Conservation (phyloP, 2,329 filamentous ascomycete genomes). For the Talaromyces sp. region DNA sequence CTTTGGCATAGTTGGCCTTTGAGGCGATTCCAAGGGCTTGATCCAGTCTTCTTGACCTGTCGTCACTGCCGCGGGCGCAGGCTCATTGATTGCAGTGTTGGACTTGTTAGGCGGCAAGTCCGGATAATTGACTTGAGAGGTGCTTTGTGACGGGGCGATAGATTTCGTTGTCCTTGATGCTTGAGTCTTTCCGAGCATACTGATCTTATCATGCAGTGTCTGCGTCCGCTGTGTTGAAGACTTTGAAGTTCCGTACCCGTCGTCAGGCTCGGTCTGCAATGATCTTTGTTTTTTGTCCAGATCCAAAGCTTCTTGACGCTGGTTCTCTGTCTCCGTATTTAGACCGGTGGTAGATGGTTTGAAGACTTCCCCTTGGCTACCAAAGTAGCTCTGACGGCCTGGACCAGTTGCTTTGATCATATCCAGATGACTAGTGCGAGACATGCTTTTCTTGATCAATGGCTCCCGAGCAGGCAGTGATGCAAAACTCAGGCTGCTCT, state of each 20-base stretch:
- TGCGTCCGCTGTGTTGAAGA: constrained; percentile 56
- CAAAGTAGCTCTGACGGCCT: constrained; percentile 67
- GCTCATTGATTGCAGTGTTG: constrained; percentile 18
- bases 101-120: constrained; percentile 26
- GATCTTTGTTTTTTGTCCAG: constrained; percentile 53
- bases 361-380: constrained; percentile 63
- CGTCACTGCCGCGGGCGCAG: constrained; percentile 17
- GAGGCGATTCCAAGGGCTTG: constrained; percentile 44
- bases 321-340: constrained; percentile 30
- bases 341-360: constrained; percentile 26
- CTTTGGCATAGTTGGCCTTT: constrained; percentile 53
- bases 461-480: constrained; percentile 88
- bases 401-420: constrained; percentile 39
- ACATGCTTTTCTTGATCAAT: constrained; percentile 70
- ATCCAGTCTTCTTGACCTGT: constrained; percentile 57
- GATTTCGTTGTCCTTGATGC: constrained; percentile 43
- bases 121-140: constrained; percentile 31
- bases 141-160: constrained; percentile 31
- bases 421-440: constrained; percentile 74
- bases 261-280: constrained; percentile 45
- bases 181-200: constrained; percentile 58
- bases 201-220: constrained; percentile 85
- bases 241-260: constrained; percentile 60
- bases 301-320: constrained; percentile 40
- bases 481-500: constrained; percentile 93